Conservation (phyloP, 2,329 filamentous ascomycete species). For the Domatiomyces globalis region DNA sequence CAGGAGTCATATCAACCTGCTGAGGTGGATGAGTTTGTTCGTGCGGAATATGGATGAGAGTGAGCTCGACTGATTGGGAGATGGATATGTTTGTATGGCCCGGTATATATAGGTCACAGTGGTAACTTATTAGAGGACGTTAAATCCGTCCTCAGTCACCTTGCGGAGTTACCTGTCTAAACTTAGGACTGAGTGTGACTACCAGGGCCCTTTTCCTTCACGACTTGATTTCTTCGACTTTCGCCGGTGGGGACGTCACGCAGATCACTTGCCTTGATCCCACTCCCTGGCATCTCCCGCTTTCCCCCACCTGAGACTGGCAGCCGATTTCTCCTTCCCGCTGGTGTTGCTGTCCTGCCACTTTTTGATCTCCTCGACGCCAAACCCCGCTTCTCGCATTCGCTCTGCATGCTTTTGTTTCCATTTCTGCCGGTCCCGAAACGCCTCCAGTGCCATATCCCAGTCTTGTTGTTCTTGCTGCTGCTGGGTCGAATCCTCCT, state of each 20-base stretch:
- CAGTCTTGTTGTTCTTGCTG: constrained; percentile 46
- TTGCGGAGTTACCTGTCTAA: no score
- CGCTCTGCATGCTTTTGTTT: constrained; percentile 60
- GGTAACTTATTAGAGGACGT: neutral
- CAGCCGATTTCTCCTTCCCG: constrained; percentile 39
- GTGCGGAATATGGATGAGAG: constrained; percentile 21
- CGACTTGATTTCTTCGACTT: neutral
- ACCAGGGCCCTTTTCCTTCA: no score
- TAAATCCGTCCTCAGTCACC: neutral
- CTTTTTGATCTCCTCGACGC: constrained; percentile 56
- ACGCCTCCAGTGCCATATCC: constrained; percentile 64
- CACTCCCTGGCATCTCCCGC: constrained; percentile 53
- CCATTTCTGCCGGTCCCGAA: constrained; percentile 68
- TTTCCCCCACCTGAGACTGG: constrained; percentile 59
- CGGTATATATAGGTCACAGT: no score
- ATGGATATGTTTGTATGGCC: neutral
- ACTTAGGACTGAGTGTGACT: no score
- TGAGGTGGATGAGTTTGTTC: constrained; percentile 22
- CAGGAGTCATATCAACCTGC: constrained; percentile 20
- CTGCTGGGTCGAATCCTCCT: constrained; percentile 36
- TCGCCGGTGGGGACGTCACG: no score
- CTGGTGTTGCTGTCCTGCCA: constrained; percentile 44
- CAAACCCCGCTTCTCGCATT: constrained; percentile 63
- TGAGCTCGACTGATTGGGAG: neutral
- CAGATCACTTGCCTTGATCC: constrained; percentile 44